These are phyloP conservation scores for Dimargaris cristalligena DNA, from an alignment of 192 early-diverging fungal genomes.

Conservation along the genomic window DNA sequence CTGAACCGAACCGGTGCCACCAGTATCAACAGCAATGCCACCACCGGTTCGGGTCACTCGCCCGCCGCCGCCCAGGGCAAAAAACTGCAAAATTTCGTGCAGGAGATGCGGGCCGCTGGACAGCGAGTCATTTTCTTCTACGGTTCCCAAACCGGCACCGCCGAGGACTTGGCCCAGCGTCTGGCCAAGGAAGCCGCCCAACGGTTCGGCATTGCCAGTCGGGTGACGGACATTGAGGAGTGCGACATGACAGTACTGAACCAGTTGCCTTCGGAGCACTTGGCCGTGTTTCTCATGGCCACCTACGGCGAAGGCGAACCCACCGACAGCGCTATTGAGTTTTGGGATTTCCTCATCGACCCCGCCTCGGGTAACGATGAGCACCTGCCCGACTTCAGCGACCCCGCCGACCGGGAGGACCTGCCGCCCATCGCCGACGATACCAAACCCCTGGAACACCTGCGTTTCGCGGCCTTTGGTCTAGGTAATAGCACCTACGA, in stretches of 20 bases:
- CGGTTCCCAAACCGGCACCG: conserved; percentile 97
- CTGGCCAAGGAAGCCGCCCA: conserved; percentile 70
- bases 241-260: conserved; percentile 79
- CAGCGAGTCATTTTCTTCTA: conserved; percentile 79
- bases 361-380: conserved; percentile 43
- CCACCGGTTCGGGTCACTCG: neutral
- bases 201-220: conserved; percentile 48
- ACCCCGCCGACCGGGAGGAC: conserved; percentile 41
- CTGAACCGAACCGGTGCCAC: neutral
- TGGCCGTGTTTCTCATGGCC: conserved; percentile 86
- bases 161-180: conserved; percentile 91
- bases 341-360: conserved; percentile 73
- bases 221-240: conserved; percentile 78
- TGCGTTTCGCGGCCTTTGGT: conserved; percentile 27
- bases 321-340: conserved; percentile 91
- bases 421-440: conserved; percentile 65
- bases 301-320: conserved; percentile 97
- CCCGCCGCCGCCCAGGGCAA: no score
- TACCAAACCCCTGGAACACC: conserved; percentile 29
- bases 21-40: neutral
- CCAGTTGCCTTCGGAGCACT: conserved; percentile 41
- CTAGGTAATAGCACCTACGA: conserved; percentile 37
- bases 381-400: conserved; percentile 32
- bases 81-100: conserved; percentile 32
- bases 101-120: conserved; percentile 31